phyloP scores from a whole-genome alignment of 441 rosid genomes.

The Brassica hybrid region DNA sequence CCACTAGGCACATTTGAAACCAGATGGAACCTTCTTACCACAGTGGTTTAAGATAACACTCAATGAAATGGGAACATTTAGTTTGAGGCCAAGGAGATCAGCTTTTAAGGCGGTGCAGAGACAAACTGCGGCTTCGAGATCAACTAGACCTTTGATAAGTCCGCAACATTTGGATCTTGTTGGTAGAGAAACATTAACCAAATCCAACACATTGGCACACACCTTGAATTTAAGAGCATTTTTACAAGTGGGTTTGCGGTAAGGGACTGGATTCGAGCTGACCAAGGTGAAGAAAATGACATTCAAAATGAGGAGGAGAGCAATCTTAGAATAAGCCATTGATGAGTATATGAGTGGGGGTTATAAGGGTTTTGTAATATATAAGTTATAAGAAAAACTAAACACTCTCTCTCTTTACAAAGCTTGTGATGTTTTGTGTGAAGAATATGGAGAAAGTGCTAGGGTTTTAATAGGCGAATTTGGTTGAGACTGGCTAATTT shows the following conservation, averaged over 20 bases:
- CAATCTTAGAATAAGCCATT: constrained; percentile 6
- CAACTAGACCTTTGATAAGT: constrained; percentile 17
- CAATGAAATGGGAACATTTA: constrained; percentile 32
- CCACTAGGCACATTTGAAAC: constrained; percentile 30
- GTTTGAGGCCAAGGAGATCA: constrained; percentile 28
- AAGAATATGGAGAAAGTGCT: too few species aligned
- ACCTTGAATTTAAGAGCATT: constrained; percentile 28
- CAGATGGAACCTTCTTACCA: constrained; percentile 32
- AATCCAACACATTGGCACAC: constrained; percentile 31
- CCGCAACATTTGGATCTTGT: constrained; percentile 1
- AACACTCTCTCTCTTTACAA: neutral
- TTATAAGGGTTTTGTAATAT: too few species aligned
- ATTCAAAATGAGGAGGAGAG: neutral
- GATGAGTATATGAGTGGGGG: too few species aligned
- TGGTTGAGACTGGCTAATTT: too few species aligned
- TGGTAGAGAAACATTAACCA: constrained; percentile 33
- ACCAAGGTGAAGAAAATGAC: constrained; percentile 11
- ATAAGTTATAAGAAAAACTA: too few species aligned
- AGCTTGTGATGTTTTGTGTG: too few species aligned
- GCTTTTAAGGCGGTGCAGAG: constrained; percentile 36
- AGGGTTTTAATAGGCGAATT: too few species aligned
- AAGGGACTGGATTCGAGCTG: constrained; percentile 27
- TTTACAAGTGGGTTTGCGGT: constrained; percentile 27
- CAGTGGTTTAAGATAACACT: constrained; percentile 18
- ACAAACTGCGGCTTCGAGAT: constrained; percentile 30